phyloP scores from a whole-genome alignment of 805 yeast species.

The Ogataea kodamae region DNA sequence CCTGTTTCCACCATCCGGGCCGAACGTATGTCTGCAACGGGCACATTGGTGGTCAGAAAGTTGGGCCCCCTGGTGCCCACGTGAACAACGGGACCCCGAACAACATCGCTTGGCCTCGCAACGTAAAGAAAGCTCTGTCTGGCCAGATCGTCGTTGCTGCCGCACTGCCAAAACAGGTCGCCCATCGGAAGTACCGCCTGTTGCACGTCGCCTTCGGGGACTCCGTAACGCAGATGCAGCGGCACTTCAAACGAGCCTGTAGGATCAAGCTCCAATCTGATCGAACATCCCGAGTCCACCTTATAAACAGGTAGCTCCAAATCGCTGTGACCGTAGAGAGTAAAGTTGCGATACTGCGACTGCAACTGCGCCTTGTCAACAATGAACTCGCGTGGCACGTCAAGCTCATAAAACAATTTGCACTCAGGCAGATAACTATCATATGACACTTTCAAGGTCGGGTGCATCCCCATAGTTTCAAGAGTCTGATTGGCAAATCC shows the following conservation, averaged over 20 bases:
- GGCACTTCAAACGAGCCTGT: slow-evolving; percentile 28
- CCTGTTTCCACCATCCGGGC: slow-evolving; percentile 1
- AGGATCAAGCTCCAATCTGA: slow-evolving; percentile 20
- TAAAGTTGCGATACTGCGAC: slow-evolving; percentile 8
- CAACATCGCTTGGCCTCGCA: slow-evolving; percentile 4
- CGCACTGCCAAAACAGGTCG: slow-evolving; percentile 29
- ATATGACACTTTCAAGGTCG: slow-evolving; percentile 20
- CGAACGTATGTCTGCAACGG: slow-evolving; percentile 3
- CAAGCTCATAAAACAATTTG: slow-evolving; percentile 22
- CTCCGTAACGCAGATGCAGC: slow-evolving; percentile 31
- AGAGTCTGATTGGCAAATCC: slow-evolving; percentile 17
- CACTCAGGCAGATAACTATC: slow-evolving; percentile 16
- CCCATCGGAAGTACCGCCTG: slow-evolving; percentile 19
- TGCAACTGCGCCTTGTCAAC: slow-evolving; percentile 29
- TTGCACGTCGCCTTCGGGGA: slow-evolving; percentile 19
- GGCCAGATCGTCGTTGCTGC: slow-evolving; percentile 9
- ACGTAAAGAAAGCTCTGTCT: slow-evolving; percentile 24
- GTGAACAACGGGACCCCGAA: slow-evolving; percentile 3
- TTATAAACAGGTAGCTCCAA: slow-evolving; percentile 32
- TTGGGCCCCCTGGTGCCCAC: slow-evolving; percentile 3
- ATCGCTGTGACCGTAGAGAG: slow-evolving; percentile 24
- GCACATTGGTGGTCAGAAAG: slow-evolving; percentile 1
- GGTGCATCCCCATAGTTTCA: slow-evolving; percentile 27
- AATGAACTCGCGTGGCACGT: slow-evolving; percentile 26
- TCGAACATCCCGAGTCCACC: slow-evolving; percentile 25